Evolutionary conservation across 345 rosid species (phyloP), one percentile per base, ranked within the genome.

Genomic region (Crucihimalaya himalaica): DNA sequence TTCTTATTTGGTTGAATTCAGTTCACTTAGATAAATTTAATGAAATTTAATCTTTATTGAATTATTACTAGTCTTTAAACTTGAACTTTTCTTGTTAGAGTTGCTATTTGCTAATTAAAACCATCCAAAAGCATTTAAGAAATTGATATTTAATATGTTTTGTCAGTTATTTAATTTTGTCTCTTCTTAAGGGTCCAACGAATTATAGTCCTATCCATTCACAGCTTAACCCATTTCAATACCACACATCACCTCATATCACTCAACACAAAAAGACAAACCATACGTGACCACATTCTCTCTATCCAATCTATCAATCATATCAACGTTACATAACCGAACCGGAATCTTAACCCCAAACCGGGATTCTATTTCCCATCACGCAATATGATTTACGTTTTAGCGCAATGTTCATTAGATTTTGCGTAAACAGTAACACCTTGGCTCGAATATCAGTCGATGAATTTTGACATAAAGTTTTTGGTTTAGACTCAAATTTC

Each of bases 241-340:
- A 54, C 80, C 80, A 77, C 80, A 29, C 72, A 71, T 50, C 29
- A 34, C 5, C 5, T 34, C 39, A 76, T 63, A 45, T 67, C 55
- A 75, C 37, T 68, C 45, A 27, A 55, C 31, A 70, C 58, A 37
- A 28, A 63, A 71, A 8, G 62, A 48, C 76, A 77, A 71, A 42
- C 3, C 66, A 57, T 57, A 65, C 43, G 8, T 50, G 72, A 66
- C 78, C 81, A 78, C 78, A 73, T 68, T 28, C 66, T 63, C 55
- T n/a, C 11, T 69, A 69, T 69, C 73, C 47, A 40, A 4, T 67
- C 28, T 13, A 21, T 40, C 71, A 25, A 68, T 55, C 71, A 50
- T 45, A 52, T 61, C 73, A 20, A 53, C 71, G 39, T 20, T n/a
- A 63, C 63, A 32, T 47, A 56, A 34, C 74, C 74, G 23, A 43